These are phyloP conservation scores for Diaporthe destruens DNA, from an alignment of 2,329 filamentous ascomycete species.

Conservation along the genomic window DNA sequence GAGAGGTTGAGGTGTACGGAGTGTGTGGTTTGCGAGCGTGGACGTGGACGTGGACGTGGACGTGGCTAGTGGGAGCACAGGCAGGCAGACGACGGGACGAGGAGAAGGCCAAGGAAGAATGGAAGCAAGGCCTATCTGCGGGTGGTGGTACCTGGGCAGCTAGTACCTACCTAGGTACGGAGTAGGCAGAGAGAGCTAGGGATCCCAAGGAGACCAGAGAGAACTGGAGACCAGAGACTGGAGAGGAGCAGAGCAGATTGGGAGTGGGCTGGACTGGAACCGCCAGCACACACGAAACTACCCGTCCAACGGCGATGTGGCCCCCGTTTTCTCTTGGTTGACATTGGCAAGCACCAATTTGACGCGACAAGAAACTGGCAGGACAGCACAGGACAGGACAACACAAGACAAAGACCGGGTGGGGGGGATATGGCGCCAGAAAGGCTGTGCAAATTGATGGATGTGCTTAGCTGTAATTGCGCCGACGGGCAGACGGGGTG, in stretches of 20 bases:
- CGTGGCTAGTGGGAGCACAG: slow-evolving; percentile 12
- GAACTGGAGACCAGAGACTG: not conserved
- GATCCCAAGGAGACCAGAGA: slow-evolving; percentile 10
- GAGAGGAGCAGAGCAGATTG: slow-evolving; percentile 19
- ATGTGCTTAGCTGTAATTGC: slow-evolving; percentile 32
- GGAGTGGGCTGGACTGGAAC: not conserved
- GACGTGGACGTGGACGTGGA: slow-evolving; percentile 9
- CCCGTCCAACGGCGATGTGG: not conserved
- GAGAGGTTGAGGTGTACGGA: slow-evolving; percentile 1
- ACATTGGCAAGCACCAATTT: slow-evolving; percentile 12
- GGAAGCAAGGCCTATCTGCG: slow-evolving; percentile 23
- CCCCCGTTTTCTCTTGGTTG: not conserved
- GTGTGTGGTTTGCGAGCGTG: not conserved
- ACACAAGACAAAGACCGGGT: slow-evolving; percentile 20
- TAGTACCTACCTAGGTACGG: no score
- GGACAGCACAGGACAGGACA: slow-evolving; percentile 7
- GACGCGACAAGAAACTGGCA: slow-evolving; percentile 24
- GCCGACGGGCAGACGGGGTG: slow-evolving; percentile 19
- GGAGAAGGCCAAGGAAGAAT: slow-evolving; percentile 31
- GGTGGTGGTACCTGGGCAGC: slow-evolving; percentile 4
- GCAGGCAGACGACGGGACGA: slow-evolving; percentile 7
- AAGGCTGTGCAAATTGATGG: slow-evolving; percentile 32
- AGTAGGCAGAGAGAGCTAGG: not conserved
- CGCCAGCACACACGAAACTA: not conserved
- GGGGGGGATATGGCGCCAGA: slow-evolving; percentile 12